Percentiles rank a stretch among this genome's conserved stretches.
These are phyloP conservation scores for Hygrophorus russula DNA, from an alignment of 768 basidiomycete species.

Conservation along the genomic window DNA sequence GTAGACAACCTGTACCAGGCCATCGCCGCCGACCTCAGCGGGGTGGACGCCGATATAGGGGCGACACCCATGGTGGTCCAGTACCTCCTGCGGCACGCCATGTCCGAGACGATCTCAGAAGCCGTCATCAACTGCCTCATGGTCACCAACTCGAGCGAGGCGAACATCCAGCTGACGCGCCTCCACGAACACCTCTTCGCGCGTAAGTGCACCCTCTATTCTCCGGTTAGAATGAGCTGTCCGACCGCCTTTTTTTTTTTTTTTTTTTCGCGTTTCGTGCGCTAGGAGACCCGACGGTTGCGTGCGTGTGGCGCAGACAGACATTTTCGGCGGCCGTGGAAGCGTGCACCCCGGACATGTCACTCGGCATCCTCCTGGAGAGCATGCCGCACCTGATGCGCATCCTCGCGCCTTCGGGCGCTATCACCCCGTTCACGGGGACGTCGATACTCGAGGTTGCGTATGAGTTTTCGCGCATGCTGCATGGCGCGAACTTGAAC, in stretches of 20 bases:
- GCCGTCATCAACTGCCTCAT: constrained; percentile 80
- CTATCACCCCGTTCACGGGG: constrained; percentile 27
- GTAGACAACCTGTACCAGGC: constrained; percentile 46
- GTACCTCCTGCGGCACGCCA: constrained; percentile 68
- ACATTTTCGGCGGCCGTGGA: constrained; percentile 85
- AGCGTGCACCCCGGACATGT: constrained; percentile 60
- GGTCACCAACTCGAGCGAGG: constrained; percentile 76
- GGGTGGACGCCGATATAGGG: constrained; percentile 31
- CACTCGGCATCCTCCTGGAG: constrained; percentile 53
- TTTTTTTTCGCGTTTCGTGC: too few species aligned
- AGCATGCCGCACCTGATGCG: constrained; percentile 56
- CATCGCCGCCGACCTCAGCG: constrained; percentile 46
- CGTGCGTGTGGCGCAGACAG: constrained; percentile 81
- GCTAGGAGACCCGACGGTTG: constrained; percentile 78
- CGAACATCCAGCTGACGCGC: constrained; percentile 73
- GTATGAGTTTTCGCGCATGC: constrained; percentile 76
- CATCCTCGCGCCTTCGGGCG: constrained; percentile 28
- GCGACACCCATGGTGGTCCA: constrained; percentile 64
- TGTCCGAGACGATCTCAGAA: constrained; percentile 65
- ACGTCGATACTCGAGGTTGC: constrained; percentile 59
- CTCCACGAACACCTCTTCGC: constrained; percentile 85
- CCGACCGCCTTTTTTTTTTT: constrained; percentile 1
- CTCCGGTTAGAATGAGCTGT: constrained; percentile 1
- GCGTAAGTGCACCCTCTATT: constrained; percentile 36
- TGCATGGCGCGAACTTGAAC: constrained; percentile 56